Conservation (phyloP, 2,329 filamentous ascomycete genomes). For the Huntiella savannae region DNA sequence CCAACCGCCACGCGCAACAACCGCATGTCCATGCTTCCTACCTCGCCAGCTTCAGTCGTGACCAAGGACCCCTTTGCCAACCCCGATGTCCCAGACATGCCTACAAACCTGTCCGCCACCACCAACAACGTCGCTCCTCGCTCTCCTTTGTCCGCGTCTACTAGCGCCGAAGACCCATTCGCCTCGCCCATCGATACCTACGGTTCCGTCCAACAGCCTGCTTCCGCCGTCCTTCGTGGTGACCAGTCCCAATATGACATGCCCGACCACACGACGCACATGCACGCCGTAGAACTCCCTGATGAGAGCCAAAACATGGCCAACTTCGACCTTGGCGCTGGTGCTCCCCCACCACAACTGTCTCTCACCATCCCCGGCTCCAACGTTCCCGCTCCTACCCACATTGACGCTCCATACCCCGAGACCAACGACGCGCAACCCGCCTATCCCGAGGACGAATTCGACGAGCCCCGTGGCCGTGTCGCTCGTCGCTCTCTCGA, state of each 20-base stretch:
- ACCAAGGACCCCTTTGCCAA: conserved; percentile 8
- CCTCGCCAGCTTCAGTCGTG: conserved; percentile 16
- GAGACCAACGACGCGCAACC: conserved; percentile 13
- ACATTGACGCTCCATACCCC: conserved; percentile 11
- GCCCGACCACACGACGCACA: conserved; percentile 7
- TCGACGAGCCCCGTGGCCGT: conserved; percentile 20
- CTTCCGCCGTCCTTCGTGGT: conserved; percentile 17
- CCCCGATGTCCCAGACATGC: conserved; percentile 4
- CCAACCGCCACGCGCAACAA: conserved; percentile 21
- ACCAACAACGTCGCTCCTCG: not conserved
- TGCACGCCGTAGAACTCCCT: conserved; percentile 4
- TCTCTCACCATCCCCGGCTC: conserved; percentile 4
- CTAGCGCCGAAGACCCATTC: conserved; percentile 9
- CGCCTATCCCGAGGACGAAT: conserved; percentile 4
- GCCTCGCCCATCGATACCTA: conserved; percentile 6
- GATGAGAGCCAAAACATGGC: conserved; percentile 1
- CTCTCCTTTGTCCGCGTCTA: conserved; percentile 1
- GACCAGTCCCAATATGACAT: conserved; percentile 12
- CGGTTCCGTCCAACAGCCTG: conserved; percentile 19
- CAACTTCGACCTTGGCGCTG: not conserved
- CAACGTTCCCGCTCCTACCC: conserved; percentile 18
- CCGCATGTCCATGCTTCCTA: conserved; percentile 25
- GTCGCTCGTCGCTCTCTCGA: conserved; percentile 16
- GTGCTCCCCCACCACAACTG: not conserved
- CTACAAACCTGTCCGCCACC: conserved; percentile 4